Evolutionary conservation across 805 yeast genomes (phyloP).

Genomic region (Cyberlindnera maritima): DNA sequence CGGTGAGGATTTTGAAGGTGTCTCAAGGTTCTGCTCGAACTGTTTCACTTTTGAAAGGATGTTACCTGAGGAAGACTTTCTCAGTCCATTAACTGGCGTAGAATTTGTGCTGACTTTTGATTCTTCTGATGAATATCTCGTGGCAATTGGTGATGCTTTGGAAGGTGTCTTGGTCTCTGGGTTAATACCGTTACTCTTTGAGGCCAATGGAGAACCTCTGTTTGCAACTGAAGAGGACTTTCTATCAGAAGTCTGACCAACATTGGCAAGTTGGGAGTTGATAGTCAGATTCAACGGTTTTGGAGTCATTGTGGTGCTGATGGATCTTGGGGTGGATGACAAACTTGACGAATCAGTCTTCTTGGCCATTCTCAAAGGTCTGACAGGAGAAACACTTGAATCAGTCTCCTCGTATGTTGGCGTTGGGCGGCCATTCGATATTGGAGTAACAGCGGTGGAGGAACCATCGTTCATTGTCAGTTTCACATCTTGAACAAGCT

Average conservation of each 20-base stretch:
- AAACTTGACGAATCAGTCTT: conserved; percentile 33
- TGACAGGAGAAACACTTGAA: conserved; percentile 44
- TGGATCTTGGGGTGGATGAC: conserved; percentile 11
- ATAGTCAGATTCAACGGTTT: conserved; percentile 21
- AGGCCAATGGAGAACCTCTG: conserved; percentile 1
- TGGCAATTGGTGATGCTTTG: conserved; percentile 9
- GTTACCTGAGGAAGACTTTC: conserved; percentile 28
- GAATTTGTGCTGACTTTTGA: background rate
- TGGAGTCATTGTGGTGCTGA: conserved; percentile 16
- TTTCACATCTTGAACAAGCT: conserved; percentile 53
- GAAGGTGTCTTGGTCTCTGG: background rate
- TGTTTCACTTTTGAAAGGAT: conserved; percentile 32
- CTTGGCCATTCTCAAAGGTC: conserved; percentile 69
- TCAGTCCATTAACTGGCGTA: conserved; percentile 16
- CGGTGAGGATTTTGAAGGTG: conserved; percentile 10
- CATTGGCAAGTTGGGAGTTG: conserved; percentile 19
- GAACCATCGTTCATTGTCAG: conserved; percentile 27
- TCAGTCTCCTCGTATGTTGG: conserved; percentile 2
- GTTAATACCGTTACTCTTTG: background rate
- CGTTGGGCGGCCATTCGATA: background rate
- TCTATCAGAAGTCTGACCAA: conserved; percentile 4
- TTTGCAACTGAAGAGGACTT: background rate
- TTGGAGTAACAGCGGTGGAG: background rate
- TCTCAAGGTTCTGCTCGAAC: conserved; percentile 27
- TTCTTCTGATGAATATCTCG: conserved; percentile 18